Conservation (phyloP, 1,284 basidiomycete genomes). For the Pascua guehoae region DNA sequence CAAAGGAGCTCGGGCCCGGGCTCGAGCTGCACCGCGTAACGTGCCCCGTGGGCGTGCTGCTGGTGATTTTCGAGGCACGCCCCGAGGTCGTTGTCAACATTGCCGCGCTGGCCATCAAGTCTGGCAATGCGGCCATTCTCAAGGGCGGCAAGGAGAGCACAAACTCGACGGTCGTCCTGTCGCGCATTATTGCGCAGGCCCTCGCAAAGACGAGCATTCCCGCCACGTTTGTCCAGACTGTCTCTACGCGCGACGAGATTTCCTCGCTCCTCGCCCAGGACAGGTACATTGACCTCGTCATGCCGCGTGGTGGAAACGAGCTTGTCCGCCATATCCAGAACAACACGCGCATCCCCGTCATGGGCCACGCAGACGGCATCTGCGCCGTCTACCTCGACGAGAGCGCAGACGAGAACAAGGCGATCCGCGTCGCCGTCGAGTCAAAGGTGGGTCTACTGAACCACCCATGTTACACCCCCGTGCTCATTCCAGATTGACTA, state of each 20-base stretch:
- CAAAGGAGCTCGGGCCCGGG: conserved; percentile 76
- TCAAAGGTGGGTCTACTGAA: conserved; percentile 66
- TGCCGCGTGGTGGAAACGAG: conserved; percentile 89
- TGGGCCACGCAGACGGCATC: conserved; percentile 81
- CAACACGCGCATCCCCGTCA: conserved; percentile 88
- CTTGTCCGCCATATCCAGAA: conserved; percentile 87
- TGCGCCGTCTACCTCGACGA: conserved; percentile 54
- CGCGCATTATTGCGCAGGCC: conserved; percentile 74
- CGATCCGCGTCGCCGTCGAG: conserved; percentile 77
- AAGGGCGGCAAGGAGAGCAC: conserved; percentile 96
- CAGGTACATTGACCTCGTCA: conserved; percentile 91
- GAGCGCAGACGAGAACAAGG: conserved; percentile 71
- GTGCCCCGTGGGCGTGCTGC: conserved; percentile 92
- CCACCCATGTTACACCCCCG: background rate
- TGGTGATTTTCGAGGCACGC: conserved; percentile 96
- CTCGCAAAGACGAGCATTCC: conserved; percentile 71
- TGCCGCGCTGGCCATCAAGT: conserved; percentile 92
- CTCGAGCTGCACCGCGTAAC: conserved; percentile 90
- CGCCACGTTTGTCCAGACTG: conserved; percentile 77
- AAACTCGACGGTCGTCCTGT: conserved; percentile 69
- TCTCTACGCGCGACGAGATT: conserved; percentile 90
- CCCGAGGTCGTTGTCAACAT: conserved; percentile 99
- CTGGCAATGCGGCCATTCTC: conserved; percentile 91
- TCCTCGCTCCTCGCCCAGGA: conserved; percentile 80
- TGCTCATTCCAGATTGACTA: conserved; percentile 68